phyloP scores from a whole-genome alignment of 768 basidiomycete species.

The Tricholoma saponaceum region DNA sequence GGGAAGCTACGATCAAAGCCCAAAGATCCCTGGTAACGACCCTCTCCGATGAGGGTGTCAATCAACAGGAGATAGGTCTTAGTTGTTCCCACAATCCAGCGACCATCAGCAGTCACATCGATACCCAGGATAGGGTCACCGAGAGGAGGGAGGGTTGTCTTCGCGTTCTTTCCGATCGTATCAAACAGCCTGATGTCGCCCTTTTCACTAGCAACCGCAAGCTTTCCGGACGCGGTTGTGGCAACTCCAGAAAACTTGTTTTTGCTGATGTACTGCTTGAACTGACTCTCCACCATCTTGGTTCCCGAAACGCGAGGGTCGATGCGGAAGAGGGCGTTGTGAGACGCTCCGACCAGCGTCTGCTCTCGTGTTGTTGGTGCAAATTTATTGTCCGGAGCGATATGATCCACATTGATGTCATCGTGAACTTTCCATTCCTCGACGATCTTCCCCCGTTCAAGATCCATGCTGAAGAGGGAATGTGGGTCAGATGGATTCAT shows the following conservation, averaged over 20 bases:
- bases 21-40: constrained; percentile 73
- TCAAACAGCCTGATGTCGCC: constrained; percentile 96
- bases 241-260: constrained; percentile 92
- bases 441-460: constrained; percentile 92
- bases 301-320: constrained; percentile 91
- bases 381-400: constrained; percentile 92
- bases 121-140: constrained; percentile 95
- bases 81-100: constrained; percentile 94
- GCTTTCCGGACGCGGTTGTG: constrained; percentile 80
- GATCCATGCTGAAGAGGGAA: constrained; percentile 86
- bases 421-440: constrained; percentile 99
- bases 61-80: constrained; percentile 92
- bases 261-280: constrained; percentile 94
- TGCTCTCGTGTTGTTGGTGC: constrained; percentile 91
- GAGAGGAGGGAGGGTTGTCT: constrained; percentile 92
- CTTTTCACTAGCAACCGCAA: constrained; percentile 94
- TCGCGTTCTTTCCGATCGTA: constrained; percentile 96
- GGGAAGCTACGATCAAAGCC: constrained; percentile 97
- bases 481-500: constrained; percentile 81
- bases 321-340: constrained; percentile 95
- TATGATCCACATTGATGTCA: constrained; percentile 77
- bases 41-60: constrained; percentile 92
- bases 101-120: constrained; percentile 90
- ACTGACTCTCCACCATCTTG: constrained; percentile 92
- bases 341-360: constrained; percentile 89